A percentile compares a stretch with the other conserved stretches of the same genome.
phyloP scores from a whole-genome alignment of 129 eudicot species.

The Silybum marianum region DNA sequence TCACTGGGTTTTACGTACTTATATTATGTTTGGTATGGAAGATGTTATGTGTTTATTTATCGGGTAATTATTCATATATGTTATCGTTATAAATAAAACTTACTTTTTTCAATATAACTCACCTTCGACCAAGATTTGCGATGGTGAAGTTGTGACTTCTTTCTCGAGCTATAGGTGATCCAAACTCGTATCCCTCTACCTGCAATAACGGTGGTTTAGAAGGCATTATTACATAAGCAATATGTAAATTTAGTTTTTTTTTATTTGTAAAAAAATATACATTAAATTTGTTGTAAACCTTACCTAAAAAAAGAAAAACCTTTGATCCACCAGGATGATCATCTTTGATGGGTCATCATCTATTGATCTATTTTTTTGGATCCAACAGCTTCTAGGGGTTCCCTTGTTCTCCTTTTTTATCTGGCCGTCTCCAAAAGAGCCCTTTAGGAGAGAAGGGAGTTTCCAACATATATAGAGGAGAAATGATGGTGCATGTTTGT shows the following conservation, averaged over 20 bases:
- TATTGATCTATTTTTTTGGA: neutral
- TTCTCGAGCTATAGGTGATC: slow-evolving; percentile 50
- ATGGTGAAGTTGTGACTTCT: slow-evolving; percentile 37
- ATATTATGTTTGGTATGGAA: neutral
- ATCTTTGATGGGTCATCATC: neutral
- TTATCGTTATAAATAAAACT: neutral
- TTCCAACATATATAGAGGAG: too few relatives aligned
- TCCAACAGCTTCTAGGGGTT: neutral
- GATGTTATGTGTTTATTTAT: neutral
- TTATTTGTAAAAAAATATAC: neutral
- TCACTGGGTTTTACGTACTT: neutral
- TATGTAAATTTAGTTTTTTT: neutral
- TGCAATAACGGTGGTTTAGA: slow-evolving; percentile 7
- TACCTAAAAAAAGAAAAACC: neutral
- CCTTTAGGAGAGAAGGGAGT: too few relatives aligned
- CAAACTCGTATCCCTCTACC: slow-evolving; percentile 28
- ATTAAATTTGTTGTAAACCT: neutral
- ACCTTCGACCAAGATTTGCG: neutral
- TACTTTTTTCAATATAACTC: neutral
- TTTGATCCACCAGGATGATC: neutral
- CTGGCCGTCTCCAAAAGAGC: too few relatives aligned
- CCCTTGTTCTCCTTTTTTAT: too few relatives aligned
- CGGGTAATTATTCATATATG: neutral
- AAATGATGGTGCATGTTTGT: too few relatives aligned
- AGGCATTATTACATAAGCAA: neutral